Percentiles rank a stretch among this genome's conserved stretches.
These are phyloP conservation scores for Sphaerostilbella broomeana DNA, from an alignment of 2,329 filamentous ascomycete genomes.

Conservation along the genomic window DNA sequence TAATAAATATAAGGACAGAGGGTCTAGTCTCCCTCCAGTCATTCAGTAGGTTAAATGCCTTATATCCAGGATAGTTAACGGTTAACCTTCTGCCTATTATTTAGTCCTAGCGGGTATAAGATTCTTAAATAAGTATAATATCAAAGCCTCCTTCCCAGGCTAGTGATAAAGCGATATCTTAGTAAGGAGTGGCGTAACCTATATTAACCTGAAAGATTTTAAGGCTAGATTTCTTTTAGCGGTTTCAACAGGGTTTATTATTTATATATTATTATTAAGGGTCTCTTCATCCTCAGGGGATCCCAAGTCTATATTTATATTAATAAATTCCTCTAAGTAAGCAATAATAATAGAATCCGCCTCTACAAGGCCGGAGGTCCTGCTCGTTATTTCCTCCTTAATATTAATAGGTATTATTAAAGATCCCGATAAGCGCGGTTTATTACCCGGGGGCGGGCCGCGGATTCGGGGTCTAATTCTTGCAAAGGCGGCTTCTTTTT, in stretches of 20 bases:
- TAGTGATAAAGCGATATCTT: neutral
- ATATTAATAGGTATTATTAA: no score
- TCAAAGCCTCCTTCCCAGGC: neutral
- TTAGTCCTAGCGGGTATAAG: neutral
- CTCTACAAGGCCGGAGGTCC: neutral
- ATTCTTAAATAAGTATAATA: neutral
- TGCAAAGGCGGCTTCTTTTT: no score
- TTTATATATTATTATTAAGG: neutral
- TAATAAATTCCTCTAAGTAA: neutral
- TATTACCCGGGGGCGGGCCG: no score
- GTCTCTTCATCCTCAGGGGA: neutral
- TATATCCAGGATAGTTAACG: neutral
- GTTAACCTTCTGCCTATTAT: neutral
- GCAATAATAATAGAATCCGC: neutral
- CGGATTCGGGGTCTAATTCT: no score
- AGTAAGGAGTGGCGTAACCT: neutral
- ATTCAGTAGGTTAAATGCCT: neutral
- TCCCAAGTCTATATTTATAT: neutral
- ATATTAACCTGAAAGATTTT: conserved; percentile 3
- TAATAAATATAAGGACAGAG: neutral
- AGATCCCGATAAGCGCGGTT: no score
- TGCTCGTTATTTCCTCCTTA: neutral
- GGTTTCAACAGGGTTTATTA: neutral
- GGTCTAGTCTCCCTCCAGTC: neutral
- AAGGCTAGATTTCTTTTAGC: neutral